Conservation (phyloP, 805 yeast species). For the Lipomyces sp. region DNA sequence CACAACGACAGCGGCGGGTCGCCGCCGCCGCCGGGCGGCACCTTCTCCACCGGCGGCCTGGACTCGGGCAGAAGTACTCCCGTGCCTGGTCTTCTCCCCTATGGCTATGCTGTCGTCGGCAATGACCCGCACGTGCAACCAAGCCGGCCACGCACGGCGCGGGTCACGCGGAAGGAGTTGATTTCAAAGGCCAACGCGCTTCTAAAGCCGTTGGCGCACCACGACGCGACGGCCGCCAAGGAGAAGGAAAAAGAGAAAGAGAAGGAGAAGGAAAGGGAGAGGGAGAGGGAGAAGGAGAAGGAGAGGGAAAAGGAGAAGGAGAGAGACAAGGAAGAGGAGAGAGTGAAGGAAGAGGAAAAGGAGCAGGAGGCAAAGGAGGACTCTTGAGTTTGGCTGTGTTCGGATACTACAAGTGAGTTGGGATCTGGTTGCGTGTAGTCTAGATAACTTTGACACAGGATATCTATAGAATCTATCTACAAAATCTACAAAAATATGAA, state of each 20-base stretch:
- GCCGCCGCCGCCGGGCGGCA: background rate
- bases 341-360: background rate
- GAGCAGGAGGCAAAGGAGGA: background rate
- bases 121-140: background rate
- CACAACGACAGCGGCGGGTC: background rate
- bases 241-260: slow-evolving; percentile 1
- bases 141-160: slow-evolving; percentile 12
- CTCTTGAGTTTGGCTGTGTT: too few relatives aligned
- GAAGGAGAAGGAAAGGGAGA: background rate
- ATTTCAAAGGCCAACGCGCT: slow-evolving; percentile 30
- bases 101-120: background rate
- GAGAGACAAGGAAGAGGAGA: background rate
- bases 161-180: slow-evolving; percentile 27
- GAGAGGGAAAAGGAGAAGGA: background rate
- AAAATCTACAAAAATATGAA: too few relatives aligned
- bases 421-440: too few relatives aligned
- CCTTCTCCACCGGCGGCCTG: too few relatives aligned
- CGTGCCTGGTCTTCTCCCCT: background rate
- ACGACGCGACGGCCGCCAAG: background rate
- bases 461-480: too few relatives aligned
- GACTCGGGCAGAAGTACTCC: background rate
- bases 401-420: too few relatives aligned
- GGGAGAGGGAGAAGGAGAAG: background rate
- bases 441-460: too few relatives aligned
- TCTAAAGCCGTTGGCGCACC: slow-evolving; percentile 5